A percentile compares a stretch with the other conserved stretches of the same genome.
These are phyloP conservation scores for Kluyveromyces wickerhamii DNA, from an alignment of 805 yeast species.

Conservation along the genomic window DNA sequence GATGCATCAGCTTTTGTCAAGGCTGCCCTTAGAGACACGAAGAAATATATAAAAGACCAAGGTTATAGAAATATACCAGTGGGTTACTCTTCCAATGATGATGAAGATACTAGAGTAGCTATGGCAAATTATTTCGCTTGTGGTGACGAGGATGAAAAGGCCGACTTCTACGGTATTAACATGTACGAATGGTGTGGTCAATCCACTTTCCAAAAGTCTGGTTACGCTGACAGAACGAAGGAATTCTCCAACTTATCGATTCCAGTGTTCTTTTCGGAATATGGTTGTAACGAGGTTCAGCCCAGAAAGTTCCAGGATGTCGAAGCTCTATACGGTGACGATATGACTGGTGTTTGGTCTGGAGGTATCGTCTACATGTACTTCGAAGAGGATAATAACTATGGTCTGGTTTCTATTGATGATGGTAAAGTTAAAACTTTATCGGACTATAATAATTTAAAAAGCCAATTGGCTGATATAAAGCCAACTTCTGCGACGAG, in stretches of 20 bases:
- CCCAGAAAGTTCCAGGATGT: constrained; percentile 66
- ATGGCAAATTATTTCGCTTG: constrained; percentile 65
- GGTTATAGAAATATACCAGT: constrained; percentile 62
- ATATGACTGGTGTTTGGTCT: constrained; percentile 72
- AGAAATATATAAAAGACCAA: constrained; percentile 47
- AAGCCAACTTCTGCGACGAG: constrained; percentile 40
- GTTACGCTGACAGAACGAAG: constrained; percentile 49
- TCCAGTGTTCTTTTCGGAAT: constrained; percentile 67
- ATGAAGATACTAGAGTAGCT: constrained; percentile 46
- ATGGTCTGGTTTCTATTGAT: constrained; percentile 52
- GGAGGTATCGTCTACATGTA: constrained; percentile 79
- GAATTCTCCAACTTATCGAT: constrained; percentile 53
- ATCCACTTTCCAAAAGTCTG: constrained; percentile 46
- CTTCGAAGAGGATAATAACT: constrained; percentile 59
- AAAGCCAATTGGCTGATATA: constrained; percentile 42
- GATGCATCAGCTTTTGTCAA: constrained; percentile 66
- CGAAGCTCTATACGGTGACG: constrained; percentile 44
- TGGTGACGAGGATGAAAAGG: constrained; percentile 48
- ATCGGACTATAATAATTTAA: constrained; percentile 50
- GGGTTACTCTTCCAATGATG: constrained; percentile 71
- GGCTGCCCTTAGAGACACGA: constrained; percentile 68
- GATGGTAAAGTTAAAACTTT: constrained; percentile 41
- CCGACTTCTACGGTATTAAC: constrained; percentile 73
- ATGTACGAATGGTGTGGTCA: constrained; percentile 77
- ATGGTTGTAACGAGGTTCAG: constrained; percentile 56